Evolutionary conservation across 129 eudicot species (phyloP), one percentile per base, ranked within the genome.

Genomic region (Saposhnikovia divaricata): DNA sequence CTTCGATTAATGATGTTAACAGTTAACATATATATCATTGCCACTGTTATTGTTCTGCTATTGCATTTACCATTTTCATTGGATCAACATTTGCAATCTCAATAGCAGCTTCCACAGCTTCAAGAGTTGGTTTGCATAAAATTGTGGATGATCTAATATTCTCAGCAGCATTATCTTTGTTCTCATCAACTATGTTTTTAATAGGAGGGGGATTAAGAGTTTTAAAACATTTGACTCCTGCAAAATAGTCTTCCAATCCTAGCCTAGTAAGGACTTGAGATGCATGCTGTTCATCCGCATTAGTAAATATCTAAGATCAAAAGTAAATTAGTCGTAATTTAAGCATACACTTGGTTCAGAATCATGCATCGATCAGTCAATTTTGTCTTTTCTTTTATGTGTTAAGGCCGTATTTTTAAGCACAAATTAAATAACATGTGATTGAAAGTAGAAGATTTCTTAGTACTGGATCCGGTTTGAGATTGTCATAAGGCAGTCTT

Each of bases 191-290:
- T 44, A 28, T 9, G 14, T 21, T 14, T 51, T 84, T 79, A 11
- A 23, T 48, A 72, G 81, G 53, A 31, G 82, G 79, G 25, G 82
- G 88, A 82, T 93, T 92, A 28, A 95, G 92, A 4, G 96, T 95
- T 84, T 95, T 97, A 72, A 92, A 94, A 82, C 98, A 92, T 59
- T 92, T 92, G 50, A 92, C 84, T 43, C 96, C 97, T 61, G 90
- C 93, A 70, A 95, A 95, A 74, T 97, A 95, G 48, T 90, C 98
- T 80, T 92, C 98, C 84, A 95, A 85, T 25, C 94, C 86, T 85
- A 90, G 12, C 80, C 88, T 88, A 18, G 78, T 81, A 4, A 95
- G 89, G 77, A 89, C 97, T 84, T 79, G 80, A 79, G 86, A 88
- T 71, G 84, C 90, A 63, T 92, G 98, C 6, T 87, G 90, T 83